Base-by-base conservation (phyloP, 2,329 filamentous ascomycete genomes). In the Ustilaginoidea virens region DNA sequence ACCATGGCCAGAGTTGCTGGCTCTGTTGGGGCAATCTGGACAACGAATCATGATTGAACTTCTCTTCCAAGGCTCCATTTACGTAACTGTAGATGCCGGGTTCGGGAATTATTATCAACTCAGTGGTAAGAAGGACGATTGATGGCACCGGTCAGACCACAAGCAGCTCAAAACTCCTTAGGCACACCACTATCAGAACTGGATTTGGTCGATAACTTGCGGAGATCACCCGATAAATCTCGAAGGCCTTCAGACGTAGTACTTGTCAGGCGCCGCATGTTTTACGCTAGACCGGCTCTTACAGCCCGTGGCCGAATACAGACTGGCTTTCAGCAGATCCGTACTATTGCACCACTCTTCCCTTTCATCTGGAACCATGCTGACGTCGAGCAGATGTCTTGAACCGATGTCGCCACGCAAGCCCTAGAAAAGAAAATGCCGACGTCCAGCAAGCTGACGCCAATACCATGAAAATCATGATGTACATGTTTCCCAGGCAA, bases 401-500 rank as follows among this genome's bases (percentile, higher is more conserved):
- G 15, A 92, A 90, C 45, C 72, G 83, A 14, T 79, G 66, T 38
- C 53, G 63, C 4, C 27, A 27, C 22, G 15, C 5, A 5, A 26
- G 24, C 3, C 14, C 17, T 15, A 16, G 16, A 17, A 13, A 16
- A 34, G 4, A 17, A 16, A 7, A 16, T 10, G 12, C 13, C 14
- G 15, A 13, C 5, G 12, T n/a, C 11, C 17, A 14, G 7, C 24
- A 27, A 15, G 39, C 44, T 11, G 32, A 58, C 2, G 45, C 52
- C 9, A 66, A 77, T 36, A 80, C 74, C 0, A 45, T 73, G 8
- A 80, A 79, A 40, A 54, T 92, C 13, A 71, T 93, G 68, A 90
- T 87, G 61, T 87, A 96, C 51, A 74, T 98, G 2, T 98, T 98
- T 41, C 90, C 90, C 18, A 67, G 77, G 8, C 86, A 96, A 44